Conservation (phyloP, 371 early-diverging fungal genomes). For the Synchytrium microbalum region DNA sequence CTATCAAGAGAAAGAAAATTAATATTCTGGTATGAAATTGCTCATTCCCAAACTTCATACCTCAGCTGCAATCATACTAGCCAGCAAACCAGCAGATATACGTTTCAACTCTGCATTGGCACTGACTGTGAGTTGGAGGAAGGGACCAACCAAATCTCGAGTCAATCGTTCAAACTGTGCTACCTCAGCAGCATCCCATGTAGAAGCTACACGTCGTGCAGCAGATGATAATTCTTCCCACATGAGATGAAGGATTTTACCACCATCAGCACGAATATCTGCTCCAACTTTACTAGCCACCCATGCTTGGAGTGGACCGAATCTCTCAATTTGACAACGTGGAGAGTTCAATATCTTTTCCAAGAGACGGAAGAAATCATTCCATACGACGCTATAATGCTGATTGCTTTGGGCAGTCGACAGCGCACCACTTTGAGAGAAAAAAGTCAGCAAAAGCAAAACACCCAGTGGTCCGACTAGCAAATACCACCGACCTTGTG, state of each 20-base stretch:
- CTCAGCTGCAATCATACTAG: background rate
- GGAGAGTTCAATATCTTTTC: constrained; percentile 52
- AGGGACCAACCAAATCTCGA: background rate
- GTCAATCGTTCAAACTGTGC: background rate
- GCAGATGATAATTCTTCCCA: constrained; percentile 39
- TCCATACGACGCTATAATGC: constrained; percentile 37
- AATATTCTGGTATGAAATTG: no score
- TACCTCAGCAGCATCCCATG: constrained; percentile 2
- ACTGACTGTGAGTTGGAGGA: background rate
- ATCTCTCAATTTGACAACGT: constrained; percentile 47
- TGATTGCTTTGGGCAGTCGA: background rate
- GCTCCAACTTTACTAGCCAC: constrained; percentile 52
- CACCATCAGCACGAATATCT: constrained; percentile 56
- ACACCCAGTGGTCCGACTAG: background rate
- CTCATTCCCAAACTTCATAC: no score
- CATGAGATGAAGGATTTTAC: constrained; percentile 39
- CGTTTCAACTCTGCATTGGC: background rate
- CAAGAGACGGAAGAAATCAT: constrained; percentile 45
- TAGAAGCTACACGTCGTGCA: background rate
- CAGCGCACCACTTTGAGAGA: background rate
- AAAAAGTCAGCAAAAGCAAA: background rate
- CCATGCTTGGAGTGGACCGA: constrained; percentile 49
- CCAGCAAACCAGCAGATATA: background rate
- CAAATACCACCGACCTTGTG: background rate
- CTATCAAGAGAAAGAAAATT: no score